Base-by-base conservation (phyloP, 2,329 filamentous ascomycete genomes). In the Aspergillus brasiliensis region DNA sequence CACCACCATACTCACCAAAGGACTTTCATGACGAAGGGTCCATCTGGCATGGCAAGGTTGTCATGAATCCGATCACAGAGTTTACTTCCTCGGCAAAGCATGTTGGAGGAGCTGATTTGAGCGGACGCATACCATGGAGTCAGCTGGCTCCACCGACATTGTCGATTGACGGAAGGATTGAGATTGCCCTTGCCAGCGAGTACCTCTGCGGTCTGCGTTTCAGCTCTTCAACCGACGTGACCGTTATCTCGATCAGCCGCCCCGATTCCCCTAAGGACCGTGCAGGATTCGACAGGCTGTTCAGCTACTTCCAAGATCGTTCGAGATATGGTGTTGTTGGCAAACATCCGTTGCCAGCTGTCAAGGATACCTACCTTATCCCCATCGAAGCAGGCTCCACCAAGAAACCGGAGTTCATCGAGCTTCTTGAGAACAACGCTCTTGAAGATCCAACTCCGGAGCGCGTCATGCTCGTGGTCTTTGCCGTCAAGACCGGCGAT, bases 321-420 rank as follows among this genome's bases (percentile, higher is more conserved):
- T 86, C 90, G 65, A 85, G 92, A 34, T 99, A 96, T 73, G 94
- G 92, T 19, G 94, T 98, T 1, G 84, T 97, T 6, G 88, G 88
- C 13, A 91, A 94, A 71, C 90, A 91, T 73, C 84, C 85, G 1
- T 78, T 88, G 28, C 84, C 87, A 19, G 89, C 92, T 61, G 90
- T 97, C 51, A 89, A 92, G 61, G 94, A 98, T 72, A 91, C 93
- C 1, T 98, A 98, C 74, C 84, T 98, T 31, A 89, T 97, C 8
- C 94, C 95, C 0, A 86, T 98, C 4, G 86, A 92, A 31, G 84
- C 88, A 5, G 92, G 91, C 25, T 82, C 86, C 25, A 79, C 77
- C 34, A 78, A 80, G 51, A 85, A 94, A 46, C 94, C 95, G 0
- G 91, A 93, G 62, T 97, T 97, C 69, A 87, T 97, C 75, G 86